Base-by-base conservation (phyloP, 2,329 filamentous ascomycete species). In the Sporothrix mexicana region DNA sequence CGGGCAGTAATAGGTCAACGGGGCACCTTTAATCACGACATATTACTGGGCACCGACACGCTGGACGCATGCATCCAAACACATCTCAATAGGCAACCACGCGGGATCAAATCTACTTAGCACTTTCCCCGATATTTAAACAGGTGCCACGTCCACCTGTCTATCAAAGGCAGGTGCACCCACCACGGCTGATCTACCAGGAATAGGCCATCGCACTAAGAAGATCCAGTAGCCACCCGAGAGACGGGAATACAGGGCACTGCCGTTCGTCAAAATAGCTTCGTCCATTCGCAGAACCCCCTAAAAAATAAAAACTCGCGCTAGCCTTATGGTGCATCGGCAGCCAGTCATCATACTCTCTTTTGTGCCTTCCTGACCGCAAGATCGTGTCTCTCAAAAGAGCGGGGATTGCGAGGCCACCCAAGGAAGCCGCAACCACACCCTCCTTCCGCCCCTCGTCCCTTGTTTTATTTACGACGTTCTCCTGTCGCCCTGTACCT, bases 131-230 rank as follows among this genome's bases (percentile, higher is more conserved):
- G n/a, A 9, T 53, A n/a, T 55, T 13, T 36, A 68, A 23, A 2
- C 47, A 23, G 5, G 23, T 62, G 59, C 36, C 30, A 10, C 45
- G 45, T 23, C 25, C 49, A 41, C 25, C 51, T 59, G 53, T 12
- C 57, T 36, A 61, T 49, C 64, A 49, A 23, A 51, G 47, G 23
- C 45, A 51, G 47, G 43, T 67, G 45, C 47, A 51, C 47, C 61
- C 61, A 67, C 70, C 20, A 30, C 70, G 70, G 70, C 70, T 72
- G 70, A 68, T 72, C 70, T 17, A 30, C 70, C 61, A 68, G 70
- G 62, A 57, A 72, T 61, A 72, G 61, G 59, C 53, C 69, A 57
- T 61, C 47, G 25, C 53, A 71, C 67, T 57, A 71, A 68, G 10
- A 55, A 10, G 47, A 36, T 20, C 43, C 12, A 47, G 36, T 36